A percentile compares a stretch with the other conserved stretches of the same genome.
These are phyloP conservation scores for Leishmania tropica DNA, from an alignment of 208 protist genomes.

Conservation along the genomic window DNA sequence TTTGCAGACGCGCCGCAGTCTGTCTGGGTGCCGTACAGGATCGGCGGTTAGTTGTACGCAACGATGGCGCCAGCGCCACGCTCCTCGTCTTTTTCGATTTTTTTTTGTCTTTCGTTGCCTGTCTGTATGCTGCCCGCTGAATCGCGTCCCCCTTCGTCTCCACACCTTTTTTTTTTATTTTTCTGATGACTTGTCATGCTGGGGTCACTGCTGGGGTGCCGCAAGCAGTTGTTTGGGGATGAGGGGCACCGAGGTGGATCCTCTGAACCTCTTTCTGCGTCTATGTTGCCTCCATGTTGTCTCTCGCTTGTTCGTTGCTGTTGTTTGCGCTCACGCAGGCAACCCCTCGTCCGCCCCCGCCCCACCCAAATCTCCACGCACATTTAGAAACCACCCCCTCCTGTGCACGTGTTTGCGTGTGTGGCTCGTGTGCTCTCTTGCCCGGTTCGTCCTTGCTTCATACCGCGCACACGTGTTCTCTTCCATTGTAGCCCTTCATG, in stretches of 20 bases:
- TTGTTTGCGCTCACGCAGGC: not conserved
- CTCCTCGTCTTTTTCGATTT: not conserved
- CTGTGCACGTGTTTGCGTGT: not conserved
- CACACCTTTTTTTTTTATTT: not conserved
- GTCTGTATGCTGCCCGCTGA: not conserved
- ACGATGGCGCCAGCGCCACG: too few species aligned
- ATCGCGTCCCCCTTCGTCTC: not conserved
- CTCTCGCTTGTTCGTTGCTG: not conserved
- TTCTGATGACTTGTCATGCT: not conserved
- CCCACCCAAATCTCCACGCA: not conserved
- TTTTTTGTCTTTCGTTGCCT: not conserved
- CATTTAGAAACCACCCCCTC: not conserved
- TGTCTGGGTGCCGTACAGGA: conserved; percentile 53
- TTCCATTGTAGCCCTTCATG: not conserved
- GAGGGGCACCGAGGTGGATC: too few species aligned
- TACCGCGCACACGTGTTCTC: not conserved
- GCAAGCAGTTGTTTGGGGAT: too few species aligned
- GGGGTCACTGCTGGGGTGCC: too few species aligned
- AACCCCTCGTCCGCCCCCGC: not conserved
- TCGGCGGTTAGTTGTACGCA: conserved; percentile 15
- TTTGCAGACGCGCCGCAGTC: conserved; percentile 45
- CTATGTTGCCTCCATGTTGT: not conserved
- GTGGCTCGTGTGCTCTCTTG: too few species aligned
- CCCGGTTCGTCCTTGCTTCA: not conserved
- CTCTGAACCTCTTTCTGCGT: too few species aligned